Base-by-base conservation (phyloP, 306 rosid genomes). In the Datisca glomerata region DNA sequence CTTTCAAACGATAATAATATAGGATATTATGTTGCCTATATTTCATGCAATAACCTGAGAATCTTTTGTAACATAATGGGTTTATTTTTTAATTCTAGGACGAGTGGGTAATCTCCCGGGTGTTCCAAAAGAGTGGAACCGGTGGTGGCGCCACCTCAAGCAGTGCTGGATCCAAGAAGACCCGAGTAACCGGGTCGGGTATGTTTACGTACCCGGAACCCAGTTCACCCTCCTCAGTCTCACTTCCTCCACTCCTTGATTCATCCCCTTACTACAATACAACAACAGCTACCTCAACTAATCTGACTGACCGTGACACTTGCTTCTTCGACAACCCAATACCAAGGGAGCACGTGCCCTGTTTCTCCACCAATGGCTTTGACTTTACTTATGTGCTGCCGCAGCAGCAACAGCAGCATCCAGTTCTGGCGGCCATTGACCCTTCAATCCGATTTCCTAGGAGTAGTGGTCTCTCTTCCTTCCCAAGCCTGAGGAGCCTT, bases 271-370 rank as follows among this genome's bases (percentile, higher is more conserved):
- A 65, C 56, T 14, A 12, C 9, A 31, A 31, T 14, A 31, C n/a
- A 4, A 14, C 36, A 8, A 28, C 33, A 2, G 1, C 71, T 4
- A 6, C 48, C 24, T 25, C 49, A 12, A 1, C 41, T 53, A 29
- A 45, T 24, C 31, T 51, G 8, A 36, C 64, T 28, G 78, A 59
- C 65, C 73, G 68, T 31, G 78, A 78, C 16, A 53, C 59, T 61
- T 57, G 80, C 44, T 63, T 74, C 20, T 68, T 47, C 39, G 76
- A 69, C 20, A 68, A 54, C 60, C 59, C 53, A n/a, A 35, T 31
- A 37, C 24, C 66, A 6, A 89, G 55, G 53, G 91, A 80, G 96
- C 93, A 91, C 98, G 96, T 91, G 98, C 74, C 98, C 98, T 91
- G 98, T 80, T 91, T 91, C 98, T 91, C 98, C 98, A 91, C 80